Evolutionary conservation across 345 rosid species (phyloP).

Genomic region (Citrus unshiu): DNA sequence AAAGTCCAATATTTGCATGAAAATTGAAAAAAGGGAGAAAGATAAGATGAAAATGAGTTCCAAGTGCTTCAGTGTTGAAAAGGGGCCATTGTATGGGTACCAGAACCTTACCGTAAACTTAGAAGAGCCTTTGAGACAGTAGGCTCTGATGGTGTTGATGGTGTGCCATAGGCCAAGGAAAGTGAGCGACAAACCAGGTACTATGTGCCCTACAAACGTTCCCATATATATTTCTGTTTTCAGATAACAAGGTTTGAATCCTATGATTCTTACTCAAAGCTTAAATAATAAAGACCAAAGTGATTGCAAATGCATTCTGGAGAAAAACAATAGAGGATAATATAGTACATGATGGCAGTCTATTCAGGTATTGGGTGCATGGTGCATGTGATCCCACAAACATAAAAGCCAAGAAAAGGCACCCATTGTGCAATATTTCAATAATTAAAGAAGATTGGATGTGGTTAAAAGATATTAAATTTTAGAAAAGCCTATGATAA

Average conservation of each 20-base stretch:
- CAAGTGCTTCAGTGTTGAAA: conserved; percentile 41
- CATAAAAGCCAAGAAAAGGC: conserved; percentile 16
- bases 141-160: conserved; percentile 55
- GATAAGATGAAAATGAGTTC: conserved; percentile 52
- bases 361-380: conserved; percentile 39
- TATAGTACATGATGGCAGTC: conserved; percentile 14
- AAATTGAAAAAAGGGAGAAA: conserved; percentile 60
- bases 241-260: conserved; percentile 6
- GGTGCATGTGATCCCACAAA: conserved; percentile 63
- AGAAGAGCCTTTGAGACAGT: conserved; percentile 51
- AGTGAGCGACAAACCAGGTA: conserved; percentile 65
- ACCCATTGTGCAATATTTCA: conserved; percentile 2
- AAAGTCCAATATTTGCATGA: conserved; percentile 52
- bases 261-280: conserved; percentile 8
- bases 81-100: conserved; percentile 44
- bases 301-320: neutral
- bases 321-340: neutral
- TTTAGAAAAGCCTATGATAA: neutral
- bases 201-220: conserved; percentile 64
- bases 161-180: conserved; percentile 86
- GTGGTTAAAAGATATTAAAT: neutral
- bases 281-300: conserved; percentile 24
- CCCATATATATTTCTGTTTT: conserved; percentile 42
- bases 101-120: conserved; percentile 49
- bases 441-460: conserved; percentile 2